phyloP scores from a whole-genome alignment of 495 filamentous ascomycete species.

The Collariella sp. region DNA sequence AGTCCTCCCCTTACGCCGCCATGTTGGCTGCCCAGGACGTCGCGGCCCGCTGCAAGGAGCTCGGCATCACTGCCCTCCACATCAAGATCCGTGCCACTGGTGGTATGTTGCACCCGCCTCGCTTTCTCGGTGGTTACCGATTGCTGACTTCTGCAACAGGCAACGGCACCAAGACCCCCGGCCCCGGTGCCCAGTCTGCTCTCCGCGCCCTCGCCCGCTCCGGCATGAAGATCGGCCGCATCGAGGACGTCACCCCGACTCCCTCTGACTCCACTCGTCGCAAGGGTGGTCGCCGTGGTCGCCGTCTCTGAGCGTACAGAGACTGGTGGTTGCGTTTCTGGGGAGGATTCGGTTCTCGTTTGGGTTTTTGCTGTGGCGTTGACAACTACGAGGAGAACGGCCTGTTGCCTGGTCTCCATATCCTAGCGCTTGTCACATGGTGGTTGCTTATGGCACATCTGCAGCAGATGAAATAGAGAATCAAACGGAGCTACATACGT shows the following conservation, averaged over 20 bases:
- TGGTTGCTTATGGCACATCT: constrained; percentile 45
- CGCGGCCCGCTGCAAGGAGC: constrained; percentile 95
- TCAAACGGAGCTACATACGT: constrained; percentile 22
- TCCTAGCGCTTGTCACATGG: constrained; percentile 44
- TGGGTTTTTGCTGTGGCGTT: constrained; percentile 46
- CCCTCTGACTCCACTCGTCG: constrained; percentile 97
- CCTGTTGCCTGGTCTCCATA: constrained; percentile 58
- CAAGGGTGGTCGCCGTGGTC: constrained; percentile 99
- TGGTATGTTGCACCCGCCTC: constrained; percentile 46
- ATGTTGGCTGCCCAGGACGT: constrained; percentile 99
- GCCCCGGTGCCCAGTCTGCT: constrained; percentile 95
- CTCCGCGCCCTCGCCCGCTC: constrained; percentile 96
- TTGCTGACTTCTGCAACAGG: constrained; percentile 34
- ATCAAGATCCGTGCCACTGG: constrained; percentile 99
- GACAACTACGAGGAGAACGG: constrained; percentile 65
- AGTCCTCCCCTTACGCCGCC: constrained; percentile 98
- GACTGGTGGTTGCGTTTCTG: constrained; percentile 27
- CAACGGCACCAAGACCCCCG: constrained; percentile 99
- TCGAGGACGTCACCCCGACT: constrained; percentile 98
- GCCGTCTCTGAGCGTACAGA: constrained; percentile 69
- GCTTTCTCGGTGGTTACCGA: not conserved
- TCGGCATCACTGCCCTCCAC: constrained; percentile 97
- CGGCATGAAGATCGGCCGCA: constrained; percentile 98
- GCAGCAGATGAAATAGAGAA: constrained; percentile 35
- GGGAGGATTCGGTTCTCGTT: constrained; percentile 36